Evolutionary conservation across 148 eudicot species (phyloP), one percentile per base, ranked within the genome.

Genomic region (Chenopodium berlandieri): DNA sequence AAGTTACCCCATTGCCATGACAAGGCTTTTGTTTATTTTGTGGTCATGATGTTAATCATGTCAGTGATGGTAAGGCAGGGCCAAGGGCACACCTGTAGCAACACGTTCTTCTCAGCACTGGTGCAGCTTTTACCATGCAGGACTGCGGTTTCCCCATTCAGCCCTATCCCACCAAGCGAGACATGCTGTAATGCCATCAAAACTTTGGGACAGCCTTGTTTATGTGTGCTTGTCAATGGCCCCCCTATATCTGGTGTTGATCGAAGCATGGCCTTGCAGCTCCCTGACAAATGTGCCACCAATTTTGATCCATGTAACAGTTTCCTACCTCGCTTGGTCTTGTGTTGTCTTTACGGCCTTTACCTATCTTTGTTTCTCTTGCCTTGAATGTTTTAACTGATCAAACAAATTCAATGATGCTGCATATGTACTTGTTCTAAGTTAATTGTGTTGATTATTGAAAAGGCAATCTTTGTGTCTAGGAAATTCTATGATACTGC

Each of bases 101-200:
- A 83, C 89, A 92, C 96, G 11, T 95, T 95, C 85, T 95, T 95
- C 86, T 91, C 96, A 5, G 88, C 97, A 7, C 90, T 95, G 47
- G 90, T 93, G 64, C 97, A 93, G 89, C 88, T 95, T 62, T 92
- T 92, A 83, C 98, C 98, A 11, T 95, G 98, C 83, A 87, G 97
- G 82, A 86, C 91, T 17, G 84, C 97, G 0, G 94, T 95, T 2
- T 83, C 90, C 31, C 94, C 97, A 1, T 95, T 91, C 54, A 90
- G 92, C 86, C 90, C 93, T 46, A 83, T 89, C 74, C 92, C 94
- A 6, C 98, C 98, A 13, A 92, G 82, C n/a, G 94, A 89, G n/a
- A 87, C 91, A 16, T 95, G 98, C 87, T 95, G 98, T 81, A 87
- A 83, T 22, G 90, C 97, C 30, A 46, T 93, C 86, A 92, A 76